A percentile compares a stretch with the other conserved stretches of the same genome.
Evolutionary conservation across 225 moss, liverwort and hornwort species (phyloP).

Genomic region (Neckera pumila): DNA sequence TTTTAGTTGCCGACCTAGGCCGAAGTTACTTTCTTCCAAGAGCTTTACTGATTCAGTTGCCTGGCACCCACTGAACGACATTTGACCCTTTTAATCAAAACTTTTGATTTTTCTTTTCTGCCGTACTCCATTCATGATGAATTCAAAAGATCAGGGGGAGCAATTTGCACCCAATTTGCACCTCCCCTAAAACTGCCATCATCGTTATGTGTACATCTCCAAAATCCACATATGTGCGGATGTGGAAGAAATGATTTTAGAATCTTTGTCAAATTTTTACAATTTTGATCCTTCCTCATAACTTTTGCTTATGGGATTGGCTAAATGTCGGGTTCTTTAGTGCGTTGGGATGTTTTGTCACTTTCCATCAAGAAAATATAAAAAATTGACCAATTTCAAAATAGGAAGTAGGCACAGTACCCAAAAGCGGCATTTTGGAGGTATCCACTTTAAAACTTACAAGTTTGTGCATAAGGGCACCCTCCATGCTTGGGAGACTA

Average conservation of each 20-base stretch:
- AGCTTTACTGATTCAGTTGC: not conserved
- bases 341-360: not conserved
- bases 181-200: not conserved
- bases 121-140: not conserved
- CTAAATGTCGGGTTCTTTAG: fast-evolving
- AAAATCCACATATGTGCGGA: not conserved
- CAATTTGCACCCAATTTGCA: too few relatives aligned
- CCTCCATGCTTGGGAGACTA: too few relatives aligned
- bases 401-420: too few relatives aligned
- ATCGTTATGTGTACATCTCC: not conserved
- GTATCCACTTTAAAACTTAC: too few relatives aligned
- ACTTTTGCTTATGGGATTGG: too few relatives aligned
- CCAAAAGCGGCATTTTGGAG: too few relatives aligned
- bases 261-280: not conserved
- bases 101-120: not conserved
- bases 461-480: too few relatives aligned
- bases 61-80: not conserved
- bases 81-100: not conserved
- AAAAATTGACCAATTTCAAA: not conserved
- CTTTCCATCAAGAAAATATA: not conserved
- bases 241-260: too few relatives aligned
- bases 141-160: not conserved
- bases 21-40: not conserved
- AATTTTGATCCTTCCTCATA: not conserved
- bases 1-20: not conserved